Conservation (phyloP, 345 rosid genomes). For the Corchorus olitorius region DNA sequence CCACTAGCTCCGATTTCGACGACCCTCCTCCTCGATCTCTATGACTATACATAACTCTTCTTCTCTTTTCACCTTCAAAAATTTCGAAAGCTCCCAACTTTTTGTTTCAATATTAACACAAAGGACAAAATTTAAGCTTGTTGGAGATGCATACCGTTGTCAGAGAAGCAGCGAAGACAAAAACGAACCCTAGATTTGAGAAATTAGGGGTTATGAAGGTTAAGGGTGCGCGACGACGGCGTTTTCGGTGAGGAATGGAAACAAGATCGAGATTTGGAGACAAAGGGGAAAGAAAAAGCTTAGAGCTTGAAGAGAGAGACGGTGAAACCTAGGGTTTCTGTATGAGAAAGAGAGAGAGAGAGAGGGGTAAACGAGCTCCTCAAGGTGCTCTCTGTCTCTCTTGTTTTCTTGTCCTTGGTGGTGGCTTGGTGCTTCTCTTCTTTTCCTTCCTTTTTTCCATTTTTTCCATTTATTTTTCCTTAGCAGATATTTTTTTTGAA, state of each 20-base stretch:
- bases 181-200: neutral
- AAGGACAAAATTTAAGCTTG: conserved; percentile 1
- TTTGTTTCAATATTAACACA: neutral
- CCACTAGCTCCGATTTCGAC: conserved; percentile 78
- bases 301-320: conserved; percentile 20
- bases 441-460: neutral
- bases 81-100: neutral
- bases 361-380: conserved; percentile 31
- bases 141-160: neutral
- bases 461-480: neutral
- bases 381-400: conserved; percentile 36
- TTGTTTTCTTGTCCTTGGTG: conserved; percentile 29
- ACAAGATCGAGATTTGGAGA: neutral
- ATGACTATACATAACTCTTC: conserved; percentile 56
- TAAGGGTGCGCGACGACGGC: neutral
- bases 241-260: neutral
- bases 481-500: neutral
- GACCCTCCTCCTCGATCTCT: conserved; percentile 68
- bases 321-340: conserved; percentile 47
- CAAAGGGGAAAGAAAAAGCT: neutral
- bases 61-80: neutral
- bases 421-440: conserved; percentile 28
- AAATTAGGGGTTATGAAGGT: conserved; percentile 13
- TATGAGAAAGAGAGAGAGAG: conserved; percentile 16
- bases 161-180: neutral